Base-by-base conservation (phyloP, 1,284 basidiomycete genomes). In the Porodaedalea pini region DNA sequence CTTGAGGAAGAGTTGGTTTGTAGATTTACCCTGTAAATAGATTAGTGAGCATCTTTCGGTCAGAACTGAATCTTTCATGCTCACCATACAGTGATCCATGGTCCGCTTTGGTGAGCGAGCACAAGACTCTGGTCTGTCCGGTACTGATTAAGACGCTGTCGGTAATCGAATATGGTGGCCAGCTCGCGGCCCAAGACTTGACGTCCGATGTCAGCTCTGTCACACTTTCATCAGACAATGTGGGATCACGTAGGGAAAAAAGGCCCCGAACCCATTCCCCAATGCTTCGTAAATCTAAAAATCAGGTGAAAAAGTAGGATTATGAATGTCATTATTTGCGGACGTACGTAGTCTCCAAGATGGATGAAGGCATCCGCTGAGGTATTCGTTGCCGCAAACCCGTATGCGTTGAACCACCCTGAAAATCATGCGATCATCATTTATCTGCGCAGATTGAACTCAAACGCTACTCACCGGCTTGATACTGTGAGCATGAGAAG, bases 351-450 rank as follows among this genome's bases (percentile, higher is more conserved):
- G 69, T 86, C 84, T 11, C 84, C 85, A 25, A 87, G 74, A 64
- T 87, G 85, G 43, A 86, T 66, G 59, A 82, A 84, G 49, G 82
- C 71, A 63, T 87, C 83, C 2, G 82, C 75, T 25, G 74, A 73
- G 10, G 80, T 78, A 62, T 82, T 80, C 54, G 78, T 78, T 19
- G 81, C 78, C 1, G 82, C 82, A 48, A 79, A 74, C 7, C 80
- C 79, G 66, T 86, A 88, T 11, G 84, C 83, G 65, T 86, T 86
- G 74, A 87, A 88, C 69, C 77, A 86, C 0, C 86, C 85, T 76
- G 67, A 65, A 36, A n/a, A n/a, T 63, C 64, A 39, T 31, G 10
- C 51, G 41, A 40, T 4, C 2, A 23, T 1, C 7, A 17, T 2
- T 7, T 25, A 44, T n/a, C 2, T 52, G 4, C 23, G 25, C 25